Evolutionary conservation across 192 early-diverging fungal species (phyloP).

Genomic region (Coemansia sp.): DNA sequence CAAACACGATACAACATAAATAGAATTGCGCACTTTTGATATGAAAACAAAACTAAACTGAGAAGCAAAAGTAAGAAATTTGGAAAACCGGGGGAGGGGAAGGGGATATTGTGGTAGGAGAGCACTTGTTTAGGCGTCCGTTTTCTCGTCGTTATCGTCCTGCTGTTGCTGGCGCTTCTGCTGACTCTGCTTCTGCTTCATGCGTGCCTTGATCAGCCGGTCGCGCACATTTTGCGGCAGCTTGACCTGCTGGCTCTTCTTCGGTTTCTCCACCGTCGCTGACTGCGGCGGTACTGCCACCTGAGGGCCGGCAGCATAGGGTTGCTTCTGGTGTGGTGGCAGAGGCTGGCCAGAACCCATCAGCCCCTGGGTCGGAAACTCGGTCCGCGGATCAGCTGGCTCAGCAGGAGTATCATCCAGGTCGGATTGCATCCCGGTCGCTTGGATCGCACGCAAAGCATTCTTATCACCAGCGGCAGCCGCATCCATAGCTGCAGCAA

Average conservation of each 20-base stretch:
- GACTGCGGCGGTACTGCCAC: too few relatives aligned
- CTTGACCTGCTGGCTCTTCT: conserved; percentile 22
- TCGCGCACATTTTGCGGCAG: conserved; percentile 45
- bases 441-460: conserved; percentile 42
- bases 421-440: conserved; percentile 34
- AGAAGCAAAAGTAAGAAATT: not conserved
- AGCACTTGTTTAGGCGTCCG: too few relatives aligned
- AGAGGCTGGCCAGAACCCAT: not conserved
- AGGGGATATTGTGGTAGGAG: too few relatives aligned
- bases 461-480: conserved; percentile 52
- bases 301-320: too few relatives aligned
- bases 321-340: not conserved
- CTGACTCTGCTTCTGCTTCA: conserved; percentile 46
- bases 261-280: too few relatives aligned
- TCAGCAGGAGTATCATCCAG: conserved; percentile 34
- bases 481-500: conserved; percentile 44
- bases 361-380: conserved; percentile 13
- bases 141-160: not conserved
- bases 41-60: too few relatives aligned
- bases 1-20: not conserved
- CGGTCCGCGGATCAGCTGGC: conserved; percentile 24
- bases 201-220: conserved; percentile 45
- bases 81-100: not conserved
- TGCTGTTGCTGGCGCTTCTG: conserved; percentile 9
- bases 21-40: not conserved